Base-by-base conservation (phyloP, 1,284 basidiomycete genomes). In the Cryptococcus sp. region DNA sequence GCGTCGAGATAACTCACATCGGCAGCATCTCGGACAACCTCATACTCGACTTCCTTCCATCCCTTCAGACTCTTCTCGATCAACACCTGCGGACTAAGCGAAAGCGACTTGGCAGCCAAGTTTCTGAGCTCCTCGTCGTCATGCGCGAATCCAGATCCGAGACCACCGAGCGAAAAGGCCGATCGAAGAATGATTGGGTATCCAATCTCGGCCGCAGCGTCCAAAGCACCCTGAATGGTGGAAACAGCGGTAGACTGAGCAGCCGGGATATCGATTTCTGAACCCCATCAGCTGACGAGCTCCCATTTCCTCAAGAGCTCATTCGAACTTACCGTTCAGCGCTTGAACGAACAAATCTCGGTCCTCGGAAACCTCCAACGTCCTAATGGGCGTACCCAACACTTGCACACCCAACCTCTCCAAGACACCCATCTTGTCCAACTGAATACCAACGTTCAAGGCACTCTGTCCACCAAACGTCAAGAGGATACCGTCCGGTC, bases 31-130 rank as follows among this genome's bases (percentile, higher is more conserved):
- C 95, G 87, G 62, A 98, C 93, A 49, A 98, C 95, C 74, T 98
- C 95, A 68, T 98, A 99, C 75, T 99, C 95, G 61, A 97, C 81
- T 77, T 99, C 95, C 73, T 98, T 99, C 95, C 95, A 99, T 40
- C 95, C 95, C 75, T 97, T 97, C 83, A 99, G 87, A 65, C 87
- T 92, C 61, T 92, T 88, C 75, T 98, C 95, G 60, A 98, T 93
- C 49, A 99, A 80, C 42, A 98, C 90, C 74, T 98, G 95, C 42
- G 95, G 95, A 62, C 85, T 88, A 32, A 97, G 79, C 69, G 84
- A 85, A 53, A 99, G 81, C 68, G 86, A 85, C 74, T 87, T 93
- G 33, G 95, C 93, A 46, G 90, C 83, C 21, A 99, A 79, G 74
- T 98, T 93, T 50, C 92, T 85, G 50, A 99, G 78, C 77, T 98